Conservation (phyloP, 192 early-diverging fungal genomes). For the Dispira simplex region DNA sequence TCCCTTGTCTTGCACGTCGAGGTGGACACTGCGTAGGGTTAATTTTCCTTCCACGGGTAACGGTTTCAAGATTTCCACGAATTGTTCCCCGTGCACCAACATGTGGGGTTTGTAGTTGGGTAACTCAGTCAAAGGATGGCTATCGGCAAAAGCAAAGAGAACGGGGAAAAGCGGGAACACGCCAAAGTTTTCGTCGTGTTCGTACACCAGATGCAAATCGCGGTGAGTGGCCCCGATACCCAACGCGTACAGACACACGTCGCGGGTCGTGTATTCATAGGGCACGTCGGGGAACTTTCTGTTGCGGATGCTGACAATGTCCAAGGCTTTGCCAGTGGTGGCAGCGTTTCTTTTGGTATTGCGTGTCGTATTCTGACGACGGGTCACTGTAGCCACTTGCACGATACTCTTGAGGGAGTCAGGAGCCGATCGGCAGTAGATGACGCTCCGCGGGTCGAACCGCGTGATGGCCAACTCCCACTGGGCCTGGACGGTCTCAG, state of each 20-base stretch:
- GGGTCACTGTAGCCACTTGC: conserved; percentile 21
- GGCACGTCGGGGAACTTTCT: conserved; percentile 29
- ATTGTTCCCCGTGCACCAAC: conserved; percentile 99
- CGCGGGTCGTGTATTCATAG: conserved; percentile 73
- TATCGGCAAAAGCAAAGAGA: conserved; percentile 59
- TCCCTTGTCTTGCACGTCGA: conserved; percentile 97
- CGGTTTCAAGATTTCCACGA: conserved; percentile 69
- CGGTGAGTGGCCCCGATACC: conserved; percentile 81
- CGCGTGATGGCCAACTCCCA: conserved; percentile 65
- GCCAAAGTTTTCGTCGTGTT: conserved; percentile 69
- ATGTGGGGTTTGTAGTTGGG: conserved; percentile 81
- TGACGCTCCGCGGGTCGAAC: conserved; percentile 88
- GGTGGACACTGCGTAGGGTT: conserved; percentile 51
- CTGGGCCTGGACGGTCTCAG: conserved; percentile 68
- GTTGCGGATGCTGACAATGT: conserved; percentile 48
- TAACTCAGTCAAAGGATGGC: conserved; percentile 38
- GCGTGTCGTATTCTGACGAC: conserved; percentile 17
- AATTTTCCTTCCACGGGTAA: conserved; percentile 76
- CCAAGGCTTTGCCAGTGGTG: conserved; percentile 23
- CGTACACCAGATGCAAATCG: conserved; percentile 86
- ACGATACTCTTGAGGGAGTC: conserved; percentile 35
- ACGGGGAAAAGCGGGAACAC: conserved; percentile 90
- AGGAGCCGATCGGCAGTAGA: conserved; percentile 20
- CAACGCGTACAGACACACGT: conserved; percentile 87
- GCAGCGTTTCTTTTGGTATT: no score